Conservation (phyloP, 2,329 filamentous ascomycete genomes). For the Sphaerostilbella broomeana region DNA sequence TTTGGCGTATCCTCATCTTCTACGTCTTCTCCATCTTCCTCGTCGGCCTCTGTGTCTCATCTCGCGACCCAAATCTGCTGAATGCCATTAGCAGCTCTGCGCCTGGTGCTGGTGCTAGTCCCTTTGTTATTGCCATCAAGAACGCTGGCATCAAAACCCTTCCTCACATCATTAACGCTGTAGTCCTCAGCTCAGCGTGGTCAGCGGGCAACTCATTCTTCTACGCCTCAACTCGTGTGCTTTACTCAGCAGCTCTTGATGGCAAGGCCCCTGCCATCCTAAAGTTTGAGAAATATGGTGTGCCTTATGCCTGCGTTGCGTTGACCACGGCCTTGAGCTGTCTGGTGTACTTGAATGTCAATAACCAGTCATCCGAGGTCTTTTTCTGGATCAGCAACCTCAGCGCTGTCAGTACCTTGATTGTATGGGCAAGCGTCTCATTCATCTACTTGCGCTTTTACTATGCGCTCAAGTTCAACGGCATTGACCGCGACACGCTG, state of each 20-base stretch:
- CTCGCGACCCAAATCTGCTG: slow-evolving; percentile 28
- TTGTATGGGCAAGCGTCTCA: slow-evolving; percentile 62
- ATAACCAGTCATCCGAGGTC: slow-evolving; percentile 51
- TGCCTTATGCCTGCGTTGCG: slow-evolving; percentile 26
- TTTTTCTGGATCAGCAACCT: slow-evolving; percentile 55
- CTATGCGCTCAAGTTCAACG: slow-evolving; percentile 57
- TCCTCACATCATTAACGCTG: slow-evolving; percentile 48
- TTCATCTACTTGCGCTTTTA: slow-evolving; percentile 65
- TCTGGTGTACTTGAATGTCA: slow-evolving; percentile 57
- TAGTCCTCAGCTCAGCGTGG: slow-evolving; percentile 52
- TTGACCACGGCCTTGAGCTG: slow-evolving; percentile 49
- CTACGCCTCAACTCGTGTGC: slow-evolving; percentile 42
- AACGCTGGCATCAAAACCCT: slow-evolving; percentile 40
- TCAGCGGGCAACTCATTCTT: slow-evolving; percentile 54
- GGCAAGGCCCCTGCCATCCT: slow-evolving; percentile 36
- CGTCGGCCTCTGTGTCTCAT: slow-evolving; percentile 32
- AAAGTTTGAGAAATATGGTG: slow-evolving; percentile 23
- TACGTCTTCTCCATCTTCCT: slow-evolving; percentile 33
- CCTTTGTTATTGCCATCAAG: slow-evolving; percentile 51
- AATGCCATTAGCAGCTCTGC: slow-evolving; percentile 43
- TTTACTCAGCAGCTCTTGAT: slow-evolving; percentile 41
- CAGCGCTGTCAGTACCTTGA: slow-evolving; percentile 62
- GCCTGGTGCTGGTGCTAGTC: slow-evolving; percentile 40
- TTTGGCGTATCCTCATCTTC: slow-evolving; percentile 32
- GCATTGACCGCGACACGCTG: slow-evolving; percentile 55